A percentile compares a stretch with the other conserved stretches of the same genome.
phyloP scores from a whole-genome alignment of 371 early-diverging fungal species.

The Apophysomyces ossiformis region DNA sequence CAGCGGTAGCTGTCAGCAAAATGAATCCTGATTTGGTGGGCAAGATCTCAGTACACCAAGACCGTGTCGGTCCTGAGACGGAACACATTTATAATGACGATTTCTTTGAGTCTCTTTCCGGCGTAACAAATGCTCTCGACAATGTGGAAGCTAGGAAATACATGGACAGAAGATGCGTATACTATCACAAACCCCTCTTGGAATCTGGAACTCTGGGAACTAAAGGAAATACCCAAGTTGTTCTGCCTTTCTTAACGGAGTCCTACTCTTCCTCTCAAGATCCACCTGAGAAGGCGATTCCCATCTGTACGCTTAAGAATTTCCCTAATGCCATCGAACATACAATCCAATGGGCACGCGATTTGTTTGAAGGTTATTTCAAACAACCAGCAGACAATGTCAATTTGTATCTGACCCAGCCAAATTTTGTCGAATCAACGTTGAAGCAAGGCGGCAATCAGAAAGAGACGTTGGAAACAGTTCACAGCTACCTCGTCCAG shows the following conservation, averaged over 20 bases:
- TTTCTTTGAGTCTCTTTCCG: conserved; percentile 90
- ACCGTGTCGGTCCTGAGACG: conserved; percentile 97
- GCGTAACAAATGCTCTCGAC: conserved; percentile 99
- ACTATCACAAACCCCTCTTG: conserved; percentile 93
- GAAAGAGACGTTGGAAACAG: conserved; percentile 75
- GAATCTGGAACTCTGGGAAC: conserved; percentile 99
- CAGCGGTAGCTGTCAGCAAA: conserved; percentile 86
- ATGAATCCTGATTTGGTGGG: conserved; percentile 93
- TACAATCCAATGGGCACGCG: conserved; percentile 99
- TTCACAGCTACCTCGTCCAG: conserved; percentile 74
- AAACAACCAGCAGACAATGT: conserved; percentile 91
- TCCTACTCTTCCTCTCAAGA: conserved; percentile 99
- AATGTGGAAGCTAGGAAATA: conserved; percentile 99
- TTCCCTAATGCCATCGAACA: conserved; percentile 99
- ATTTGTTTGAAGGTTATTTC: conserved; percentile 97
- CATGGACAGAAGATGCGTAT: conserved; percentile 98
- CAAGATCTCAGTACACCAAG: conserved; percentile 87
- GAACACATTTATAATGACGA: conserved; percentile 96
- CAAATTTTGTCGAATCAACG: conserved; percentile 79
- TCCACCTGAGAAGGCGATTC: conserved; percentile 99
- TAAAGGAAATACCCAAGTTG: conserved; percentile 99
- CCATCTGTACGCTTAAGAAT: conserved; percentile 99
- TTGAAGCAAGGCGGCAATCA: conserved; percentile 83
- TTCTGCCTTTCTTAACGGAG: conserved; percentile 96
- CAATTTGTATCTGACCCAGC: conserved; percentile 87